Evolutionary conservation across 345 rosid species (phyloP).

Genomic region (Lumnitzera littorea): DNA sequence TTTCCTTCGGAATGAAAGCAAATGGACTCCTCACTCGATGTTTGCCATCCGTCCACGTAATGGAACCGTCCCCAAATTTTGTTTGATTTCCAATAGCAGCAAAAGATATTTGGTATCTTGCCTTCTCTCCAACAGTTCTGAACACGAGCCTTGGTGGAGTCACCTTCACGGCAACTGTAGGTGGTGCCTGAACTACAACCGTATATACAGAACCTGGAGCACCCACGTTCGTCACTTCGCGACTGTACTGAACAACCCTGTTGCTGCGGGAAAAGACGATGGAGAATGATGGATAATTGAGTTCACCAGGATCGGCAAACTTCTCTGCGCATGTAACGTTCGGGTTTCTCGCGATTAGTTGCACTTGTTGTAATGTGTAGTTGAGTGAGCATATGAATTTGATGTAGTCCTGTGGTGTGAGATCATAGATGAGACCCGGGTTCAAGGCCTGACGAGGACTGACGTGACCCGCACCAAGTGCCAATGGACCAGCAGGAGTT

Average conservation of each 20-base stretch:
- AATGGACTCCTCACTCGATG: constrained; percentile 71
- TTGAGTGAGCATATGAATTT: constrained; percentile 71
- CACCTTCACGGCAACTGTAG: constrained; percentile 44
- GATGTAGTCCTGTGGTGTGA: constrained; percentile 54
- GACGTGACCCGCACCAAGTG: constrained; percentile 78
- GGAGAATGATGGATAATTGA: constrained; percentile 88
- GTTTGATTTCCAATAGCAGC: constrained; percentile 40
- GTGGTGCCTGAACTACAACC: constrained; percentile 36
- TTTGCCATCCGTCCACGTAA: constrained; percentile 56
- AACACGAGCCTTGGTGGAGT: constrained; percentile 53
- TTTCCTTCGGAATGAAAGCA: too few species aligned
- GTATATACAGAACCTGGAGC: constrained; percentile 44
- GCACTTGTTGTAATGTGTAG: constrained; percentile 49
- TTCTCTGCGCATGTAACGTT: constrained; percentile 46
- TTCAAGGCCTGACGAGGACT: constrained; percentile 69
- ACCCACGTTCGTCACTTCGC: constrained; percentile 82
- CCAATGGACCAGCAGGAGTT: constrained; percentile 52
- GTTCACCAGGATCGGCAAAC: constrained; percentile 63
- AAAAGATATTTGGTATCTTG: constrained; percentile 62
- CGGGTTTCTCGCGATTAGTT: constrained; percentile 56
- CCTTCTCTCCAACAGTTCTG: constrained; percentile 55
- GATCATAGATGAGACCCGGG: constrained; percentile 81
- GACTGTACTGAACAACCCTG: constrained; percentile 62
- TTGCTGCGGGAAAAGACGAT: constrained; percentile 45
- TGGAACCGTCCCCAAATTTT: constrained; percentile 53